These are phyloP conservation scores for Zasmidium cellare DNA, from an alignment of 2,329 filamentous ascomycete genomes.

Conservation along the genomic window DNA sequence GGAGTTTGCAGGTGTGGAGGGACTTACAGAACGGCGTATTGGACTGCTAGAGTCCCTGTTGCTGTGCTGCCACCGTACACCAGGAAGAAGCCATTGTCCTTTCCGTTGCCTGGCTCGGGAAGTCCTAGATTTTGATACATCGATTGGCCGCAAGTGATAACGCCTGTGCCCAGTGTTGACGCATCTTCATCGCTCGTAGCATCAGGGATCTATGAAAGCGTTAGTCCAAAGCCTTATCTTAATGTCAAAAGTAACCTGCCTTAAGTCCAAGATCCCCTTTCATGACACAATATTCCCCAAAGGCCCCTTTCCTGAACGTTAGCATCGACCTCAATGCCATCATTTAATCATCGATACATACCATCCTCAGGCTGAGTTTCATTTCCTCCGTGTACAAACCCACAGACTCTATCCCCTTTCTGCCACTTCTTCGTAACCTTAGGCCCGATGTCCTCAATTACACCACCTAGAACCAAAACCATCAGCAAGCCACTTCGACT, in stretches of 20 bases:
- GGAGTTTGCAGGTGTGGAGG: too few relatives aligned
- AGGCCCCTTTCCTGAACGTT: slow-evolving; percentile 43
- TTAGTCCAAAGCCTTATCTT: neutral
- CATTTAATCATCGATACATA: neutral
- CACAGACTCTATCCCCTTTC: slow-evolving; percentile 54
- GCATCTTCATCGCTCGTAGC: slow-evolving; percentile 54
- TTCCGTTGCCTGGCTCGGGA: slow-evolving; percentile 47
- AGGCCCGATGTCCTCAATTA: slow-evolving; percentile 53
- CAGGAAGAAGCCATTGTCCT: slow-evolving; percentile 37
- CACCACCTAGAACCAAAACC: slow-evolving; percentile 39
- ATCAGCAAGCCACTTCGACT: too few relatives aligned
- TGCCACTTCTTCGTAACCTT: slow-evolving; percentile 50
- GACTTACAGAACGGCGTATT: slow-evolving; percentile 46
- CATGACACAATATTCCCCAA: slow-evolving; percentile 54
- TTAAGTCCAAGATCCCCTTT: slow-evolving; percentile 51
- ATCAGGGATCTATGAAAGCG: slow-evolving; percentile 44
- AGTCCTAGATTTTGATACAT: slow-evolving; percentile 47
- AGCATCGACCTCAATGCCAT: neutral
- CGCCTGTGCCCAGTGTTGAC: slow-evolving; percentile 53
- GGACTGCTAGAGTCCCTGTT: slow-evolving; percentile 52
- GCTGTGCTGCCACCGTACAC: slow-evolving; percentile 55
- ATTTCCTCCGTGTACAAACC: slow-evolving; percentile 52
- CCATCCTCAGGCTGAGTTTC: slow-evolving; percentile 48
- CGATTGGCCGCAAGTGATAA: slow-evolving; percentile 53
- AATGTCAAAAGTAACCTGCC: neutral